Evolutionary conservation across 2,329 filamentous ascomycete species (phyloP).

Genomic region (Corniculantispora saksenae): DNA sequence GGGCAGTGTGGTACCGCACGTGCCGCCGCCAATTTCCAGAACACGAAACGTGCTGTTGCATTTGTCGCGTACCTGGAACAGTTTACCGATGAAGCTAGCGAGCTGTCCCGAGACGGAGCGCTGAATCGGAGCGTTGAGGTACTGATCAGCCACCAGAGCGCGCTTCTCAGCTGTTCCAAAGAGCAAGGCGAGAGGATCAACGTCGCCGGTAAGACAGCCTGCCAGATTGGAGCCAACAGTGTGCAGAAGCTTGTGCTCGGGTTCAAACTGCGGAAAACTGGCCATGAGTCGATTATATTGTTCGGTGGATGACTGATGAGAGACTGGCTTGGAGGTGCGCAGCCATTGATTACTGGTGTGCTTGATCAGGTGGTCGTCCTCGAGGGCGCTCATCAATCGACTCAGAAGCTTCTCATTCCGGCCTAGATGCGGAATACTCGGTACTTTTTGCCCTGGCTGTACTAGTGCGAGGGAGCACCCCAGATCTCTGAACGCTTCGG

Average conservation of each 20-base stretch:
- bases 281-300: too few species aligned
- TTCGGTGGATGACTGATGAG: too few species aligned
- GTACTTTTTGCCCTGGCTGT: slow-evolving; percentile 24
- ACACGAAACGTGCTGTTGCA: neutral
- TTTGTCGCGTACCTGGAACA: neutral
- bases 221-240: neutral
- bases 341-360: too few species aligned
- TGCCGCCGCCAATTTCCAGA: too few species aligned
- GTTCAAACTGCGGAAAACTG: too few species aligned
- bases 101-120: neutral
- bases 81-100: neutral
- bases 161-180: slow-evolving; percentile 30
- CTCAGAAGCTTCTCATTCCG: neutral
- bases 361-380: neutral
- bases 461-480: slow-evolving; percentile 29
- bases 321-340: too few species aligned
- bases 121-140: neutral
- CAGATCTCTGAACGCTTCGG: slow-evolving; percentile 33
- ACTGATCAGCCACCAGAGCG: neutral
- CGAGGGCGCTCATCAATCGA: neutral
- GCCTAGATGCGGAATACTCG: slow-evolving; percentile 9
- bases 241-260: neutral
- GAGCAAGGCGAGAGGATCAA: slow-evolving; percentile 29
- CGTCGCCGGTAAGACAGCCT: slow-evolving; percentile 27
- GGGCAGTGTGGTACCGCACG: too few species aligned